Percentiles rank a stretch among this genome's conserved stretches.
These are phyloP conservation scores for Bromus sterilis DNA, from an alignment of 176 grass and related monocot genomes.

Conservation along the genomic window DNA sequence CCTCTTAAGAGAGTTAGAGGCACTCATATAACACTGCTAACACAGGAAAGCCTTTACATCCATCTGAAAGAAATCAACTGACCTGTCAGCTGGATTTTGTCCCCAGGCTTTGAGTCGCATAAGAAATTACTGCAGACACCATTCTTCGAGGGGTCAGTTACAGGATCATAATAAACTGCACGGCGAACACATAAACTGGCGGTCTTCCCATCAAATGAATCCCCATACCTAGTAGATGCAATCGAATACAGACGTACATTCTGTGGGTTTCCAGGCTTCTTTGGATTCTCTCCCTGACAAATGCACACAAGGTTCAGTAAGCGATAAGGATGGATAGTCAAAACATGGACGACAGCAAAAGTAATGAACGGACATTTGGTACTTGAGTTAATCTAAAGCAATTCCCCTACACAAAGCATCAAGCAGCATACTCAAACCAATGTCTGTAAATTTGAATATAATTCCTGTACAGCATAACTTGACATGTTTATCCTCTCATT, in stretches of 20 bases:
- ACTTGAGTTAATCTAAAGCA: not conserved
- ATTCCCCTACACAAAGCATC: not conserved
- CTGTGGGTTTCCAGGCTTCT: constrained; percentile 78
- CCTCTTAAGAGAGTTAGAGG: not conserved
- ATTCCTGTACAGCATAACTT: not conserved
- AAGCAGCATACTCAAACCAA: not conserved
- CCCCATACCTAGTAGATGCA: constrained; percentile 84
- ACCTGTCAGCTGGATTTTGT: constrained; percentile 86
- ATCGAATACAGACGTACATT: constrained; percentile 91
- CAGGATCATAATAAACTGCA: constrained; percentile 79
- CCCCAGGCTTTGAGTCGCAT: constrained; percentile 84
- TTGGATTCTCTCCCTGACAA: constrained; percentile 79
- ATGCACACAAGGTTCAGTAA: not conserved
- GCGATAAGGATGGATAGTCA: not conserved
- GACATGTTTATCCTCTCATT: not conserved
- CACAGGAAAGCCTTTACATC: not conserved
- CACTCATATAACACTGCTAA: not conserved
- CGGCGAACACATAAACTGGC: constrained; percentile 72
- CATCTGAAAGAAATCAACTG: not conserved
- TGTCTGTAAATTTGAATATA: not conserved
- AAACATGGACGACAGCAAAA: not conserved
- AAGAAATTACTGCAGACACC: constrained; percentile 97
- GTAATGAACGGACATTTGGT: not conserved
- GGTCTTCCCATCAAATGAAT: constrained; percentile 73
- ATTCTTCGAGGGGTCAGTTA: constrained; percentile 74